Conservation (phyloP, 257 asterid genomes). For the Ilex aquifolium region DNA sequence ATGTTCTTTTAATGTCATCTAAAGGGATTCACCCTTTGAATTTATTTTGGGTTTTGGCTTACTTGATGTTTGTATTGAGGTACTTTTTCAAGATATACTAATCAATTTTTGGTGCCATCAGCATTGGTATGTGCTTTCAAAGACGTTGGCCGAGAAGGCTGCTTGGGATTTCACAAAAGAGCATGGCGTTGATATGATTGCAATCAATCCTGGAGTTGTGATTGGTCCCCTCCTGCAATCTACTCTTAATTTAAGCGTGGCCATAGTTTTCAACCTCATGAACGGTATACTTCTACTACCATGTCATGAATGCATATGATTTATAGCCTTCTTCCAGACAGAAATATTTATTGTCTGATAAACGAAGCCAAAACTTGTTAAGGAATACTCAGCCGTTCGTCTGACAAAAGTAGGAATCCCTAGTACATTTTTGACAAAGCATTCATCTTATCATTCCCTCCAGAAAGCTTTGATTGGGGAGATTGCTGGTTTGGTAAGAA, state of each 20-base stretch:
- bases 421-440: no score
- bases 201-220: slow-evolving; percentile 50
- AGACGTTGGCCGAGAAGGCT: slow-evolving; percentile 64
- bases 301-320: no score
- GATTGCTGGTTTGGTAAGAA: no score
- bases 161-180: slow-evolving; percentile 45
- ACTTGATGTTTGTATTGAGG: not conserved
- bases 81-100: not conserved
- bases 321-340: no score
- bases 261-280: slow-evolving; percentile 26
- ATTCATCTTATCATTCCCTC: no score
- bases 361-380: no score
- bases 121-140: slow-evolving; percentile 47
- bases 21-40: not conserved
- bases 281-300: not conserved
- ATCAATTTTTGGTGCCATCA: slow-evolving; percentile 6
- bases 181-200: slow-evolving; percentile 45
- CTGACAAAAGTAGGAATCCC: no score
- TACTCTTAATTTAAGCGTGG: slow-evolving; percentile 30
- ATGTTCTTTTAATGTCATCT: no score
- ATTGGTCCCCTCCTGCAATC: slow-evolving; percentile 63
- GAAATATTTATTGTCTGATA: no score
- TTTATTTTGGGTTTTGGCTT: not conserved
- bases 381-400: no score
- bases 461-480: no score